Base-by-base conservation (phyloP, 495 filamentous ascomycete species). In the Xylaria castorea region DNA sequence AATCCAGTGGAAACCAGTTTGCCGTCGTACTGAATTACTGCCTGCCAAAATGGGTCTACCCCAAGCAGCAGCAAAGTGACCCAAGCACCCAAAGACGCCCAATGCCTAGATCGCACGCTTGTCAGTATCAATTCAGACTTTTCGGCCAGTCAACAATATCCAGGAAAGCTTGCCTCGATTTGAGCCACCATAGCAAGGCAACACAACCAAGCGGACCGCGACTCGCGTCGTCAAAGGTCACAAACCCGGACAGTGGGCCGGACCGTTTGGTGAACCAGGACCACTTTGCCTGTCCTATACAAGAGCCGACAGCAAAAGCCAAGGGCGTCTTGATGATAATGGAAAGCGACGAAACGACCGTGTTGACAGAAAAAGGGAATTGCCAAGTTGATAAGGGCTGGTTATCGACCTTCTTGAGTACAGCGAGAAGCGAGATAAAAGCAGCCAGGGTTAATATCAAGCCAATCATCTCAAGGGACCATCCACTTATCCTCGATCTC, bases 291-390 rank as follows among this genome's bases (percentile, higher is more conserved):
- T 70, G 67, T 5, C 67, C 34, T 8, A 70, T 18, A n/a, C 67
- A 70, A 25, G 32, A 40, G 11, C 67, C 51, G 3, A 70, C 32
- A 9, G 51, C 50, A 30, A 42, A 60, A 27, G 67, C 67, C 16
- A 70, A 30, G 7, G 67, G 67, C 9, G 36, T 25, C n/a, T 25
- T 36, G 3, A 44, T 22, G 11, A 60, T 5, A 8, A 61, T 7
- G n/a, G 38, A 30, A 14, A 70, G 50, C n/a, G 46, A 60, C 1
- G 67, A 58, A 40, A 70, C 22, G 25, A 70, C 67, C 3, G 67
- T 77, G 78, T 80, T 64, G 73, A 74, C 53, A n/a, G 42, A 25
- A 22, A 64, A 36, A 38, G 34, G 34, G 18, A 61, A 61, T 38
- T 38, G 30, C 57, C 57, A 61, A 32, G 25, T 57, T 32, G 11